Conservation (phyloP, 2,329 filamentous ascomycete species). For the Clonostachys sp. region DNA sequence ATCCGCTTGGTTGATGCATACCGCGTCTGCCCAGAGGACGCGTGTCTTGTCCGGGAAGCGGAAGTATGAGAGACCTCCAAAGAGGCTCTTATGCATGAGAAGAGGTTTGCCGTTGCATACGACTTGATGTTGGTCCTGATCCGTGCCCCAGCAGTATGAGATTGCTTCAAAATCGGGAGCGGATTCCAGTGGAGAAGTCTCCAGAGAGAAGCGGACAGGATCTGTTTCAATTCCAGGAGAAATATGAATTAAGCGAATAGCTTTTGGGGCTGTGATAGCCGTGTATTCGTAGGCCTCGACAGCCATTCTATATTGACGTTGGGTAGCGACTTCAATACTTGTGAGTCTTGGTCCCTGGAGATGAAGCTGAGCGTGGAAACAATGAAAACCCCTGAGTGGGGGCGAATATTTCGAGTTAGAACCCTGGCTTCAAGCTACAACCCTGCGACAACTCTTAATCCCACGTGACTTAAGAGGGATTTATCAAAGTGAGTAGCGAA, state of each 20-base stretch:
- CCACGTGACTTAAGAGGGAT: too few species aligned
- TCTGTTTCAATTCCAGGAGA: background rate
- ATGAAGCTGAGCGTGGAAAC: too few species aligned
- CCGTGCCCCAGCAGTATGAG: conserved; percentile 1
- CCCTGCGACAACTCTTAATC: too few species aligned
- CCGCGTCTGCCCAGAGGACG: conserved; percentile 6
- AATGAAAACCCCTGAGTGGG: too few species aligned
- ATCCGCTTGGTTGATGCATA: conserved; percentile 8
- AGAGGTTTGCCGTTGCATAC: background rate
- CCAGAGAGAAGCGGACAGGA: background rate
- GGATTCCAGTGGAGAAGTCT: background rate
- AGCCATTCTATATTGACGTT: too few species aligned
- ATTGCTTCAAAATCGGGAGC: background rate
- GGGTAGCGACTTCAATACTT: too few species aligned
- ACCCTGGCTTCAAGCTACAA: too few species aligned
- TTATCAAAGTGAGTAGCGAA: too few species aligned
- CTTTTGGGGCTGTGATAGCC: too few species aligned
- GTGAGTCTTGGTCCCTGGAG: too few species aligned
- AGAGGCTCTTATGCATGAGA: background rate
- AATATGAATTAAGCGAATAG: background rate
- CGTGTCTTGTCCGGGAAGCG: conserved; percentile 8
- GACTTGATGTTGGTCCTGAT: background rate
- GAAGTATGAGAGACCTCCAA: conserved; percentile 16
- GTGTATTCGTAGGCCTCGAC: too few species aligned
- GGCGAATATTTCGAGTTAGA: too few species aligned